Evolutionary conservation across 2,329 filamentous ascomycete species (phyloP), one percentile per base, ranked within the genome.

Genomic region (Geosmithia flava): DNA sequence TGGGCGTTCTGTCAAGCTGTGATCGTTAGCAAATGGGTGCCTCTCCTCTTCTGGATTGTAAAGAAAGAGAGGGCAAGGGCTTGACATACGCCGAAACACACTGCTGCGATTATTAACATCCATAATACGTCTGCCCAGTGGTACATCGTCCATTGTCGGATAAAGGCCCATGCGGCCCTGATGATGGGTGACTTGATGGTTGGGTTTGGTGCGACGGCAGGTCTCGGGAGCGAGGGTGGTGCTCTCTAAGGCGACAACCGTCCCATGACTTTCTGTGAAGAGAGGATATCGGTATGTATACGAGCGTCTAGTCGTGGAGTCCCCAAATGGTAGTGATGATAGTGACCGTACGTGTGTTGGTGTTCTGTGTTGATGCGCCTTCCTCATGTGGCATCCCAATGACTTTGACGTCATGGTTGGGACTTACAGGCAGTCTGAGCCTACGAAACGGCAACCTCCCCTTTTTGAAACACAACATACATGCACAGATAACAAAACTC

Each of bases 51-150:
- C 7, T 2, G 15, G n/a, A 5, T 45, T 1, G 20, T 10, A 5
- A 20, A 20, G 11, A 27, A 1, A 45, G 17, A n/a, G 42, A 50
- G 4, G 20, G 41, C 15, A n/a, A 19, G 11, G 11, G 7, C 29
- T 44, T 16, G 43, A 27, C 56, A 10, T 56, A 67, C 66, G 6
- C 53, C 58, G 33, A 65, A 48, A 10, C 59, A 53, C 2, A 62
- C 47, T 7, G 49, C 54, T 1, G 55, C 80, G 56, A 84, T 66
- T 8, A 69, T 51, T 7, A 66, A 62, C 75, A 84, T 80, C 17
- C 73, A 76, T 7, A 83, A 51, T 27, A 83, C 63, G 54, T 85
- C 81, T 2, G 74, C 60, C 68, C 74, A 80, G 20, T 74, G 77
- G 6, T 72, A 63, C 49, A 72, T 74, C 51, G 81, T 52, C 80